A percentile compares a stretch with the other conserved stretches of the same genome.
Evolutionary conservation across 1,139 yeast species (phyloP).

Genomic region (Wickerhamiella infanticola): DNA sequence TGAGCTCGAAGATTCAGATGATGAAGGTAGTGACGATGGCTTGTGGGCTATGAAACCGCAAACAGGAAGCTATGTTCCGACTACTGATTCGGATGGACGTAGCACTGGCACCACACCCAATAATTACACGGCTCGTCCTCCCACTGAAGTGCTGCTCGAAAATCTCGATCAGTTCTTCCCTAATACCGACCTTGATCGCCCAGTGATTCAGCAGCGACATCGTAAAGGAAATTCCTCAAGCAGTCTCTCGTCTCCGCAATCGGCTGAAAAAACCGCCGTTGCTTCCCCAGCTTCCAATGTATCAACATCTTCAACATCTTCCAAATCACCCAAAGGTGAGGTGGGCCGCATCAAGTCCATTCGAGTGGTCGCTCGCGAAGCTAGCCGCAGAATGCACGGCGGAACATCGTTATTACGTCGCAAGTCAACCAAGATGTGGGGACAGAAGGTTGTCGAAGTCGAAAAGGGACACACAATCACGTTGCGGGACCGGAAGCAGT

Average conservation of each 20-base stretch:
- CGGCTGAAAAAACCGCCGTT: neutral
- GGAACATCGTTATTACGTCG: constrained; percentile 29
- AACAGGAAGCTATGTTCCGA: neutral
- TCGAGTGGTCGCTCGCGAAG: constrained; percentile 85
- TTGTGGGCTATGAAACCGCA: constrained; percentile 39
- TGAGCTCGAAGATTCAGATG: constrained; percentile 31
- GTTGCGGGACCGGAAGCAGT: constrained; percentile 56
- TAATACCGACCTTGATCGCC: constrained; percentile 78
- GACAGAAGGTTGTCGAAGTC: constrained; percentile 81
- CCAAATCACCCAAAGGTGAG: neutral
- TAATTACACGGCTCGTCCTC: constrained; percentile 55
- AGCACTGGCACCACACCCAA: neutral
- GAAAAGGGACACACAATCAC: constrained; percentile 34
- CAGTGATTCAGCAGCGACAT: constrained; percentile 44
- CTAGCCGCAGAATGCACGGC: constrained; percentile 28
- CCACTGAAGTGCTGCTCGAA: constrained; percentile 84
- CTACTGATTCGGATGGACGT: neutral
- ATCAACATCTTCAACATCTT: neutral
- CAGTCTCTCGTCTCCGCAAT: neutral
- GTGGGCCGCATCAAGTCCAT: constrained; percentile 59
- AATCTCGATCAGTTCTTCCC: constrained; percentile 90
- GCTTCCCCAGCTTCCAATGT: neutral
- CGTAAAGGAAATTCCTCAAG: neutral
- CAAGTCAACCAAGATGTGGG: constrained; percentile 94
- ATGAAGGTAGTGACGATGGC: constrained; percentile 36